Evolutionary conservation across 495 filamentous ascomycete species (phyloP).

Genomic region (Poronia punctata): DNA sequence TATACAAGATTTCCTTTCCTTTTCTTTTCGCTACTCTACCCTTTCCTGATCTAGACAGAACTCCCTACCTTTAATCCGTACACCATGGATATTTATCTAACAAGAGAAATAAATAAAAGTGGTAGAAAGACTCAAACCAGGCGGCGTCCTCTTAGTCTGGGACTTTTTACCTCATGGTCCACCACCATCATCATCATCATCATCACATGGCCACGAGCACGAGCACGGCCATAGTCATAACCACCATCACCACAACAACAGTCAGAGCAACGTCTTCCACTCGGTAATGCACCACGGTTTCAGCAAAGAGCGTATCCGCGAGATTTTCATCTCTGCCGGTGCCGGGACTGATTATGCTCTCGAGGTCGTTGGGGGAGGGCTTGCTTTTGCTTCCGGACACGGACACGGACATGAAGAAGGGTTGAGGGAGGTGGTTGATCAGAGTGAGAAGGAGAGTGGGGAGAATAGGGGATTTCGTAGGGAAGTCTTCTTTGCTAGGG

Average conservation of each 20-base stretch:
- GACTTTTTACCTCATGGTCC: constrained; percentile 52
- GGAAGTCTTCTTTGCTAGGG: constrained; percentile 26
- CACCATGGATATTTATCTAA: no score
- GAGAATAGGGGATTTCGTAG: constrained; percentile 6
- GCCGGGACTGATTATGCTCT: constrained; percentile 37
- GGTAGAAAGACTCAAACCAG: constrained; percentile 50
- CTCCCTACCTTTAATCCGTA: no score
- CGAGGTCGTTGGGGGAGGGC: constrained; percentile 24
- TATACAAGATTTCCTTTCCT: not conserved
- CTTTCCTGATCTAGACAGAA: no score
- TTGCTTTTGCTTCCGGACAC: no score
- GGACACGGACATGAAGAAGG: constrained; percentile 5
- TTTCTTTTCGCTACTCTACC: not conserved
- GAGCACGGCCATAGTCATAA: constrained; percentile 19
- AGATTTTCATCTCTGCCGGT: constrained; percentile 47
- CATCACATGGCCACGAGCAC: constrained; percentile 10
- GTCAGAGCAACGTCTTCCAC: constrained; percentile 24
- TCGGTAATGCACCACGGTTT: constrained; percentile 55
- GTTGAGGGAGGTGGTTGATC: not conserved
- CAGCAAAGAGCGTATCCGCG: constrained; percentile 41
- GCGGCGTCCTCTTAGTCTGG: constrained; percentile 57
- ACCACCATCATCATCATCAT: no score
- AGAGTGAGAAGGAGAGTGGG: not conserved
- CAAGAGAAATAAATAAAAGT: no score
- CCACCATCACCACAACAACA: constrained; percentile 12